phyloP scores from a whole-genome alignment of 345 rosid species.

The Salix viminalis region DNA sequence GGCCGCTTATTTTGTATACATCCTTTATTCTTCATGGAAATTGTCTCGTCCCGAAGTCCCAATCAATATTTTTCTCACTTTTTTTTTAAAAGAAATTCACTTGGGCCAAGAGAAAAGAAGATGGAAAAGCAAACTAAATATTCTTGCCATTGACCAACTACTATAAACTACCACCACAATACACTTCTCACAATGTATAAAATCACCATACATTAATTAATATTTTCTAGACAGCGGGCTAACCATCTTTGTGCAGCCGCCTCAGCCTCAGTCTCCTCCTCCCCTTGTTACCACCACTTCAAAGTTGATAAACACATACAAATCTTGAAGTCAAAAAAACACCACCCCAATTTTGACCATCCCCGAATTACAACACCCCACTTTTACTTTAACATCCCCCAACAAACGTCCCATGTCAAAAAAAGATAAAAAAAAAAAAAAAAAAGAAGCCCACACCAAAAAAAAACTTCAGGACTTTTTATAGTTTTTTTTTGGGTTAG shows the following conservation, averaged over 20 bases:
- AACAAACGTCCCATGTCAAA: constrained; percentile 4
- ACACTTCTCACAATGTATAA: constrained; percentile 4
- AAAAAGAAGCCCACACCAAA: no score
- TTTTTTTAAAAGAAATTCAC: background rate
- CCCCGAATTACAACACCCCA: background rate
- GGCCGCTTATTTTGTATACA: background rate
- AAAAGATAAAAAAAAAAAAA: background rate
- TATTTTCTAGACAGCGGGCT: constrained; percentile 40
- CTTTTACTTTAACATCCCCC: constrained; percentile 7
- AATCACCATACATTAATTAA: background rate
- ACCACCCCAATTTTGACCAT: background rate
- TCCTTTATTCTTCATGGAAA: background rate
- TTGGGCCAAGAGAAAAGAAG: background rate
- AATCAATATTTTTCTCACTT: no score
- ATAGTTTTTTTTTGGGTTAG: background rate
- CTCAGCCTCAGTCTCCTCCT: constrained; percentile 24
- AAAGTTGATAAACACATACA: background rate
- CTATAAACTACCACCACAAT: background rate
- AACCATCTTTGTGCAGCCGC: constrained; percentile 35
- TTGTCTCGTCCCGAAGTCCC: background rate
- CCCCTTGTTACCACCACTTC: background rate
- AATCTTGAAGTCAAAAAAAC: constrained; percentile 1
- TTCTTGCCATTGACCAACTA: background rate
- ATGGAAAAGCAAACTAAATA: background rate
- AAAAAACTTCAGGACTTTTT: no score